These are phyloP conservation scores for Solanum boliviense DNA, from an alignment of 257 asterid species.

Conservation along the genomic window DNA sequence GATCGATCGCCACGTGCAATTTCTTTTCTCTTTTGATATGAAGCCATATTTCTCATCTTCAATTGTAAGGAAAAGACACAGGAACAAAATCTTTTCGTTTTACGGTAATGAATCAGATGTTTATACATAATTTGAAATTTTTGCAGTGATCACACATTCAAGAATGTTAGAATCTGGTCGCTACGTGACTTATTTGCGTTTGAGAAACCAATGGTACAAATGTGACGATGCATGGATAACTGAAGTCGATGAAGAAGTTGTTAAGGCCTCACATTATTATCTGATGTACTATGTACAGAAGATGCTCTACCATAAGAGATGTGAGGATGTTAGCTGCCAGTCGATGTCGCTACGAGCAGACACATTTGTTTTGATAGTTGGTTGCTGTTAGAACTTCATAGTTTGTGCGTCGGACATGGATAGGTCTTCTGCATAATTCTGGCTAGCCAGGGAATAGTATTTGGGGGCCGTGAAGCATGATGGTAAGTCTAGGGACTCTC, in stretches of 20 bases:
- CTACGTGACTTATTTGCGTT: conserved; percentile 64
- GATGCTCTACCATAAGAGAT: conserved; percentile 58
- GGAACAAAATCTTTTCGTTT: conserved; percentile 44
- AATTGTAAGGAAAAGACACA: conserved; percentile 53
- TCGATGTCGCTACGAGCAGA: conserved; percentile 30
- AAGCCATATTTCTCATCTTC: conserved; percentile 76
- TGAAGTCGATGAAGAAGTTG: conserved; percentile 45
- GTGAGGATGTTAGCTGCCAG: conserved; percentile 53
- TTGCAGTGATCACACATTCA: conserved; percentile 73
- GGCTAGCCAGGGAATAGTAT: not conserved
- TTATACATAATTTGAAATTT: conserved; percentile 62
- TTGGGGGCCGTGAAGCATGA: not conserved
- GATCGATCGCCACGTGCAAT: conserved; percentile 62
- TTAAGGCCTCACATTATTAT: conserved; percentile 74
- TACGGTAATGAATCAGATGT: conserved; percentile 40
- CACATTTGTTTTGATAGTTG: conserved; percentile 50
- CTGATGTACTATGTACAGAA: conserved; percentile 81
- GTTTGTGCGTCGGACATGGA: not conserved
- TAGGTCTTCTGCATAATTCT: not conserved
- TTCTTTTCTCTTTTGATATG: conserved; percentile 73
- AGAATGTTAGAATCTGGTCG: conserved; percentile 78
- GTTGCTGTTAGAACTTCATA: conserved; percentile 35
- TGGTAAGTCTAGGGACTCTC: not conserved
- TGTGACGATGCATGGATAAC: conserved; percentile 87
- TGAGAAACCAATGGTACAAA: conserved; percentile 66